Evolutionary conservation across 305 asterid species (phyloP), one percentile per base, ranked within the genome.

Genomic region (Fraxinus sp.): DNA sequence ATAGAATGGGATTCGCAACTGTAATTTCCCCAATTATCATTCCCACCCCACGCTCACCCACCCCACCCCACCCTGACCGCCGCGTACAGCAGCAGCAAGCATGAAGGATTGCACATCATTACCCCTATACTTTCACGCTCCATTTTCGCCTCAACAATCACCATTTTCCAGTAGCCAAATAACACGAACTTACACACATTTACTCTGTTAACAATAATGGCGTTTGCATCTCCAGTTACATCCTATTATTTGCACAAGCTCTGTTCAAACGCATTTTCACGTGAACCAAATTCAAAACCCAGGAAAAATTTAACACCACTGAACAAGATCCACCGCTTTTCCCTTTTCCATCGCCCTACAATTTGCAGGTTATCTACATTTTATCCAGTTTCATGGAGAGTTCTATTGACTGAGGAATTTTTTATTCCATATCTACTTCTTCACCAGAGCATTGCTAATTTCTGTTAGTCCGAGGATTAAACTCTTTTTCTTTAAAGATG

Each of bases 141-240:
- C 18, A 68, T 68, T 68, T 33, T 72, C 26, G 16, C 77, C 49
- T 33, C 39, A 14, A 55, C 64, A 52, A 68, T 26, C 75, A 14
- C 7, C 22, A 14, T 4, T 32, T 70, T 72, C 28, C 77, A 33
- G 49, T 72, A 28, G 44, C 46, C 76, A 71, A 33, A 71, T 33
- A 14, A 4, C 41, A 33, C 46, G 13, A 32, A 71, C 24, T 71
- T 71, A 1, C 13, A n/a, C 35, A 64, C 35, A 64, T 64, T 64
- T 9, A 62, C 74, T 68, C 39, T 30, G 22, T 26, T 7, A n/a
- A n/a, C 77, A 72, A 18, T 35, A 88, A 91, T 91, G 94, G 91
- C 89, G 37, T 82, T 91, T 57, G 78, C 92, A 2, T 84, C 90
- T 82, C 84, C 90, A 77, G 57, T 89, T 18, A 78, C 88, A 26